A percentile compares a stretch with the other conserved stretches of the same genome.
Evolutionary conservation across 2,329 filamentous ascomycete genomes (phyloP).

Genomic region (Hypoxylon sp.): DNA sequence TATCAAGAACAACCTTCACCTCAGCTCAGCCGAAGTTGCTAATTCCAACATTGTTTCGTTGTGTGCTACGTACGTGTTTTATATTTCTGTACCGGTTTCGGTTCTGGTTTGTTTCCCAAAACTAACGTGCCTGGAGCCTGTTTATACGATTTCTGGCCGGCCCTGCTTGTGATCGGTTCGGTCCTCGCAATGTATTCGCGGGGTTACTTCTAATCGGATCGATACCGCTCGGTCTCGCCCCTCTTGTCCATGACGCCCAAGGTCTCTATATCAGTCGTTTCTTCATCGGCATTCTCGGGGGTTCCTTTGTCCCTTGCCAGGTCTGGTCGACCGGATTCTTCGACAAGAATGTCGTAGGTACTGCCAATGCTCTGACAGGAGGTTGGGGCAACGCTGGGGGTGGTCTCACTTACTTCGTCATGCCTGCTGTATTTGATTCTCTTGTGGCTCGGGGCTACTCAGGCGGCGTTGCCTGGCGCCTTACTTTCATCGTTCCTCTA

Average conservation of each 20-base stretch:
- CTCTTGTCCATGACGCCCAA: conserved; percentile 75
- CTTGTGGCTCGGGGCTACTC: conserved; percentile 73
- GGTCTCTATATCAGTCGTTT: conserved; percentile 82
- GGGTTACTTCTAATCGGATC: conserved; percentile 81
- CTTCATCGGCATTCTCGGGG: conserved; percentile 84
- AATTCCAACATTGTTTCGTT: conserved; percentile 94
- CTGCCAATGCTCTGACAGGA: conserved; percentile 86
- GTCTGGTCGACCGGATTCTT: conserved; percentile 95
- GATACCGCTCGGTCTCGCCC: conserved; percentile 85
- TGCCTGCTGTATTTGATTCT: conserved; percentile 90
- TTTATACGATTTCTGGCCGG: conserved; percentile 83
- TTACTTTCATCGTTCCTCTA: conserved; percentile 87
- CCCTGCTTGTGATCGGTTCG: conserved; percentile 86
- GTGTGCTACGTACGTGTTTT: conserved; percentile 69
- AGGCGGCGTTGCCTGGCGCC: conserved; percentile 81
- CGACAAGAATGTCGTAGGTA: conserved; percentile 91
- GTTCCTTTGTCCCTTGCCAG: conserved; percentile 86
- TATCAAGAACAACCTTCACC: conserved; percentile 82
- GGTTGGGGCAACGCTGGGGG: conserved; percentile 91
- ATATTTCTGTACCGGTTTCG: not conserved
- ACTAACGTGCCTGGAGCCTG: conserved; percentile 60
- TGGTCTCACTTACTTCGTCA: conserved; percentile 92
- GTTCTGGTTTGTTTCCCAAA: not conserved
- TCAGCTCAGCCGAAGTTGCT: conserved; percentile 78
- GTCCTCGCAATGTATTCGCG: conserved; percentile 84